These are phyloP conservation scores for Lyophyllum semitale DNA, from an alignment of 768 basidiomycete genomes.

Conservation along the genomic window DNA sequence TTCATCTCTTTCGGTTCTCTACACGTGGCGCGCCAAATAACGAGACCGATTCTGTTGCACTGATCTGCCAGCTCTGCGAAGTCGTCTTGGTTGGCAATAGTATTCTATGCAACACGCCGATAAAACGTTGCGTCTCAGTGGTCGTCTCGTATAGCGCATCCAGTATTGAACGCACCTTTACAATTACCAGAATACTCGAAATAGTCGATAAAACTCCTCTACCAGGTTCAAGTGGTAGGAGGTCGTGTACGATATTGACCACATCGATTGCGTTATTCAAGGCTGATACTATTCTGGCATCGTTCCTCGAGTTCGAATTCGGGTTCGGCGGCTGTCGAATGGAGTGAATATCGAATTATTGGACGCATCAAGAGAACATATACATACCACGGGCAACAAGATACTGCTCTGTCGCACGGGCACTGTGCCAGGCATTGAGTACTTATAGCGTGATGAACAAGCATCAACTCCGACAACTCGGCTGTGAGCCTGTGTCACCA, in stretches of 20 bases:
- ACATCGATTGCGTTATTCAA: conserved; percentile 9
- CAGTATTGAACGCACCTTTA: conserved; percentile 1
- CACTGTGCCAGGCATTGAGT: no score
- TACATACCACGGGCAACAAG: no score
- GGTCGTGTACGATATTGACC: neutral
- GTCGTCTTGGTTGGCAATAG: conserved; percentile 2
- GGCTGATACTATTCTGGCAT: neutral
- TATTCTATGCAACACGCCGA: conserved; percentile 1
- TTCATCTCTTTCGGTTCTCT: conserved; percentile 1
- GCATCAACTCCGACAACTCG: no score
- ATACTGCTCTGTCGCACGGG: no score
- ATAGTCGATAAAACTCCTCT: conserved; percentile 9
- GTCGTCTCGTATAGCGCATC: neutral
- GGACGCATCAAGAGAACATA: no score
- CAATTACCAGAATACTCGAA: conserved; percentile 5
- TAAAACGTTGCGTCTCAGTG: neutral
- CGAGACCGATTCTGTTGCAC: conserved; percentile 12
- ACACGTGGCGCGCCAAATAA: conserved; percentile 8
- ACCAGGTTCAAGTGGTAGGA: neutral
- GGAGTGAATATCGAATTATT: no score
- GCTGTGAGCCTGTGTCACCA: no score
- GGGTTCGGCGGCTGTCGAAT: no score
- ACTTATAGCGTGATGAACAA: no score
- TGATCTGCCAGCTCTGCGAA: conserved; percentile 12
- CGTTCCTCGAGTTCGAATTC: no score